Percentiles rank a stretch among this genome's conserved stretches.
Conservation (phyloP, 2,329 filamentous ascomycete genomes). For the Mycosphaerella sp. region DNA sequence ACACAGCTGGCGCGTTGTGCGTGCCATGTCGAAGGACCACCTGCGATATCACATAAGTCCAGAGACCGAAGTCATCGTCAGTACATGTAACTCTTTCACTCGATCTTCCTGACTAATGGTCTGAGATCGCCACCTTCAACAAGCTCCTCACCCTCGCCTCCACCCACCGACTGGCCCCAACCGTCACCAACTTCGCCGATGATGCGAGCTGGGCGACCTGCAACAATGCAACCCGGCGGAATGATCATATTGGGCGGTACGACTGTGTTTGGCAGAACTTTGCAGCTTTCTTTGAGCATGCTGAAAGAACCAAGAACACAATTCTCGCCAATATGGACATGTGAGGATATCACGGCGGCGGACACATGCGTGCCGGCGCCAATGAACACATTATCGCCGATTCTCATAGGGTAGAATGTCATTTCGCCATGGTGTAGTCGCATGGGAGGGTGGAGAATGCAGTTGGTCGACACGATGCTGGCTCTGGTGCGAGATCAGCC, state of each 20-base stretch:
- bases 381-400: slow-evolving; percentile 92
- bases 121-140: slow-evolving; percentile 47
- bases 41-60: too few relatives aligned
- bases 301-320: slow-evolving; percentile 78
- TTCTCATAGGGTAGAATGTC: slow-evolving; percentile 81
- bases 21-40: too few relatives aligned
- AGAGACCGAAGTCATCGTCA: neutral
- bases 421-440: slow-evolving; percentile 69
- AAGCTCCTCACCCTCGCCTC: slow-evolving; percentile 42
- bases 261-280: slow-evolving; percentile 76
- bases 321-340: slow-evolving; percentile 76
- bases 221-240: slow-evolving; percentile 88
- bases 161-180: slow-evolving; percentile 40
- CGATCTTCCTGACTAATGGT: slow-evolving; percentile 44
- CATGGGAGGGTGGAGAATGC: slow-evolving; percentile 74
- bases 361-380: slow-evolving; percentile 64
- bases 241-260: slow-evolving; percentile 86
- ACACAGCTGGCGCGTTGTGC: too few relatives aligned
- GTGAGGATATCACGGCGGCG: slow-evolving; percentile 73
- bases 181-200: slow-evolving; percentile 76
- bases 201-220: slow-evolving; percentile 69
- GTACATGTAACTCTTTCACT: slow-evolving; percentile 22
- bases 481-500: slow-evolving; percentile 49
- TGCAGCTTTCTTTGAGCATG: slow-evolving; percentile 89
- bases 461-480: slow-evolving; percentile 76